Base-by-base conservation (phyloP, 2,329 filamentous ascomycete species). In the Pezicula neosporulosa region DNA sequence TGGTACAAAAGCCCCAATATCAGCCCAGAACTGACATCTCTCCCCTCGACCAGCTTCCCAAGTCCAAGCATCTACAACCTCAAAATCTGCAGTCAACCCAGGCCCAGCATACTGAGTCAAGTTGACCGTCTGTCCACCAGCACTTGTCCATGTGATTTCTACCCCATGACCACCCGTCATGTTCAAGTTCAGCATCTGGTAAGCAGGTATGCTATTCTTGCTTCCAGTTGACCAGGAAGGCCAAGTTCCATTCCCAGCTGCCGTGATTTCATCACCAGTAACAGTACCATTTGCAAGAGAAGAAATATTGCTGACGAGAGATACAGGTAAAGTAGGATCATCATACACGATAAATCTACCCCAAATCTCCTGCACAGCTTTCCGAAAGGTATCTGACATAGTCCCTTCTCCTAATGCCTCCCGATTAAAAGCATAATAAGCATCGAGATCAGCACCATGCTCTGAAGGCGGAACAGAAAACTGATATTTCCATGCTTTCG, bases 401-500 rank as follows among this genome's bases (percentile, higher is more conserved):
- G 52, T 52, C 1, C 49, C 52, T 0, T 37, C 28, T 2, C 55
- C 55, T 1, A 55, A 15, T 6, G 45, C 33, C 21, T 53, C 48
- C 2, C 65, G 56, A 19, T 55, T 53, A 28, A 59, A 24, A 35
- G 60, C 62, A 33, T 68, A 63, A 36, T 71, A 71, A 4, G 63
- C 67, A 19, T 49, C 44, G 1, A 66, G 15, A 48, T 74, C 71
- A 4, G 54, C 53, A 6, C 64, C 68, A 47, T 74, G 71, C 8
- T 62, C 50, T 0, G 67, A 62, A 19, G 67, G 64, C 0, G 67
- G 65, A 1, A 70, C 65, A 1, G 66, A 69, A 58, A 69, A 76
- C 52, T 77, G 72, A 51, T 76, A 76, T 50, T 73, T 72, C 65
- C 68, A 77, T 24, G 66, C 55, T 24, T 63, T 56, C 19, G 54